Conservation (phyloP, 1,284 basidiomycete species). For the Ceratobasidium sp. region DNA sequence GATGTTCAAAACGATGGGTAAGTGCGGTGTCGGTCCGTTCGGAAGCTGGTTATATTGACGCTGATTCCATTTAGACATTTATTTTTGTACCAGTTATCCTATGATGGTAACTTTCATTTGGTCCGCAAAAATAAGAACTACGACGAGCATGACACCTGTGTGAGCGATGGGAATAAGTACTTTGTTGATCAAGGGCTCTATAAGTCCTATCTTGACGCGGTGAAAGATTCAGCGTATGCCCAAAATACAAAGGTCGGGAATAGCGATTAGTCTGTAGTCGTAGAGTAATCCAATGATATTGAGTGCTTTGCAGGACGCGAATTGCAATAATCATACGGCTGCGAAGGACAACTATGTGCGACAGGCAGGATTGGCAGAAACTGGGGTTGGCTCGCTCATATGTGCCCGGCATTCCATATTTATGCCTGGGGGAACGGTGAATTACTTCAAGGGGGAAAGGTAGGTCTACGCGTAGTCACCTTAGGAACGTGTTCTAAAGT, state of each 20-base stretch:
- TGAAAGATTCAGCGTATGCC: not conserved
- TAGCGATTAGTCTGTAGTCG: too few species aligned
- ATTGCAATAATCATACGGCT: constrained; percentile 21
- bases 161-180: not conserved
- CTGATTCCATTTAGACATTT: not conserved
- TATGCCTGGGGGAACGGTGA: not conserved
- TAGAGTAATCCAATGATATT: too few species aligned
- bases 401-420: constrained; percentile 13
- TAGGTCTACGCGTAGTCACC: not conserved
- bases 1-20: too few species aligned
- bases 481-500: not conserved
- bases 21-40: not conserved
- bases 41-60: too few species aligned
- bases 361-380: not conserved
- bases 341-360: constrained; percentile 5
- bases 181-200: not conserved
- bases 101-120: not conserved
- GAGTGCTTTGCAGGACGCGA: not conserved
- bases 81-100: not conserved
- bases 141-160: not conserved
- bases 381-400: constrained; percentile 2
- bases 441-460: constrained; percentile 3
- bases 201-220: not conserved
- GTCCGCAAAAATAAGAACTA: not conserved
- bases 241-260: not conserved